Evolutionary conservation across 257 asterid genomes (phyloP), one percentile per base, ranked within the genome.

Genomic region (Oldenlandia corymbosa): DNA sequence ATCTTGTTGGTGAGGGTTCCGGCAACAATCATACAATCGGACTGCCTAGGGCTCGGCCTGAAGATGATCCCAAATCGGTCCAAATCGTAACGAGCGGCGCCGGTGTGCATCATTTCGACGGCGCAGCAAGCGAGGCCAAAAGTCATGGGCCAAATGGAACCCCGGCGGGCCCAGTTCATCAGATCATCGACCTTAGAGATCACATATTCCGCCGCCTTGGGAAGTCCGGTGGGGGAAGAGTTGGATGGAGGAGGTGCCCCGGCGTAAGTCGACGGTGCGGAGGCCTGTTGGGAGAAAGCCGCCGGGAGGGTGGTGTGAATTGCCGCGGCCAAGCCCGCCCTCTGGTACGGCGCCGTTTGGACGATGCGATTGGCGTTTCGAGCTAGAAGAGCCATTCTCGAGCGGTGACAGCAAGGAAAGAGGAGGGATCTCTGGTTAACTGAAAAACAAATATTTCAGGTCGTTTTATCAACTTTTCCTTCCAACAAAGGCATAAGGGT

Each of bases 111-210:
- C 95, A 92, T 92, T 79, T 92, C 98, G 28, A 92, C 97, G 21
- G 98, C 98, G 74, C 98, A 92, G 71, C 98, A 92, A 55, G 98
- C 97, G 37, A 92, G 72, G 1, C 98, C 98, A 42, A 92, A 92
- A 0, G 98, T 88, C 98, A 92, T 87, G 67, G 98, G 98, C 98
- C 97, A 92, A 67, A 92, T 89, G 41, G 98, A 92, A 17, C 98
- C 97, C 16, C 84, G 84, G 24, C 98, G 80, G 24, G 94, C 98
- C 87, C 95, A 92, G 62, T 92, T 92, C 98, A 92, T 88, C 73
- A 92, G 83, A 77, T 92, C 95, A 60, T 92, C 98, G 60, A 92
- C 95, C 80, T 88, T 92, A 10, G 97, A 92, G 68, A 92, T 89
- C 68, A 92, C 98, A 37, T 56, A 92, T 67, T 92, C 97, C 60